A percentile compares a stretch with the other conserved stretches of the same genome.
Conservation (phyloP, 2,329 filamentous ascomycete species). For the Fusarium temperatum region DNA sequence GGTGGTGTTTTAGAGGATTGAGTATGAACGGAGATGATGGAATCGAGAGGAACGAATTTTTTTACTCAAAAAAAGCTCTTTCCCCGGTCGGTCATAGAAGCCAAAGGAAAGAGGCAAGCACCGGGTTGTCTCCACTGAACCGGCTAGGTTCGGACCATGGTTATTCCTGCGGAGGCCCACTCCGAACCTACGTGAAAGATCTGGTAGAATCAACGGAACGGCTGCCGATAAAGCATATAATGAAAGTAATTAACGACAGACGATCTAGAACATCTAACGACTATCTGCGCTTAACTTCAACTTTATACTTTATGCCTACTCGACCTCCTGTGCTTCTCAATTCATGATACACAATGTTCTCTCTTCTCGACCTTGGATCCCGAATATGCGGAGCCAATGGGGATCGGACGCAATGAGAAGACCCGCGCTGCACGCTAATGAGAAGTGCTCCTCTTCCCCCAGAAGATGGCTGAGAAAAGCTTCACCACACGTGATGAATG, state of each 20-base stretch:
- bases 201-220: constrained; percentile 7
- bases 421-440: constrained; percentile 16
- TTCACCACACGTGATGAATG: constrained; percentile 23
- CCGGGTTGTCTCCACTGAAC: constrained; percentile 38
- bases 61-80: constrained; percentile 48
- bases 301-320: too few relatives aligned
- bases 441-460: constrained; percentile 12
- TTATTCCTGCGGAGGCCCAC: constrained; percentile 39
- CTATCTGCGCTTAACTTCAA: not conserved
- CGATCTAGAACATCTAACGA: not conserved
- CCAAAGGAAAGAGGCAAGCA: constrained; percentile 54
- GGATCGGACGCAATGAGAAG: constrained; percentile 19
- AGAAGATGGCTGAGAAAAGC: constrained; percentile 24
- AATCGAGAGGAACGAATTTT: constrained; percentile 48
- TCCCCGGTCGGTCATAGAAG: constrained; percentile 51
- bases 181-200: constrained; percentile 22
- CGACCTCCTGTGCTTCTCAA: not conserved
- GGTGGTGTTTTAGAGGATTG: constrained; percentile 41
- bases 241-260: not conserved
- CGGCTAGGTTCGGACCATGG: constrained; percentile 45
- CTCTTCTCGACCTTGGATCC: not conserved
- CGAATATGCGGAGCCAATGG: constrained; percentile 26
- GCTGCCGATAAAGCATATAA: not conserved
- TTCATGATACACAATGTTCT: not conserved
- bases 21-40: constrained; percentile 39